Base-by-base conservation (phyloP, 1,284 basidiomycete species). In the Kalmanozyma brasiliensis region DNA sequence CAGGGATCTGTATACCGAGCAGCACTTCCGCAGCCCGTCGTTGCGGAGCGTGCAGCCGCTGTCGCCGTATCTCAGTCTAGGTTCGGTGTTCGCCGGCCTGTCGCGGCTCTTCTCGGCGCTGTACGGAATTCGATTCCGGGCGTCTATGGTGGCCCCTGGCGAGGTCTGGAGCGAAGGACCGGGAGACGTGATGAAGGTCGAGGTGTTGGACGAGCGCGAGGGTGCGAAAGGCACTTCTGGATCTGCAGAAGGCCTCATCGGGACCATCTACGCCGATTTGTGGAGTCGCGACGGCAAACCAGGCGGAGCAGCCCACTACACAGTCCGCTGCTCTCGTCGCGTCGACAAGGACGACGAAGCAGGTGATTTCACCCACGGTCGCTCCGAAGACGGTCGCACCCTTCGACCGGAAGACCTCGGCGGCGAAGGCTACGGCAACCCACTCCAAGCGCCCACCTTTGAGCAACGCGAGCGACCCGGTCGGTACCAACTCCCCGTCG, bases 291-390 rank as follows among this genome's bases (percentile, higher is more conserved):
- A 86, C 34, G 93, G 92, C 8, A 98, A 98, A 83, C 88, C 92
- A 3, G 87, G 88, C 37, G 92, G 93, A 13, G 94, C 96, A 1
- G 96, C 95, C 1, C 95, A 98, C 82, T 98, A 97, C 82, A 98
- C 95, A 2, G 93, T 98, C 10, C 88, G 94, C 10, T 98, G 96
- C 84, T 96, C 93, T 2, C 85, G 95, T 37, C 85, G 95, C 45
- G 90, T 91, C 1, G 94, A 98, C 76, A 88, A 94, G 63, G 95
- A 98, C 76, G 92, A 97, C 79, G 85, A 87, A 51, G 81, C 77
- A 0, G 87, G 87, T 0, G 94, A 98, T 81, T 83, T 87, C 11
- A 77, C 49, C 8, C 73, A 81, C 13, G 62, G 82, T n/a, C 83
- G 85, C 44, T 84, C 86, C 19, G 79, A 84, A 16, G 80, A 85